A percentile compares a stretch with the other conserved stretches of the same genome.
Evolutionary conservation across 345 rosid genomes (phyloP).

Genomic region (Arabis alpina): DNA sequence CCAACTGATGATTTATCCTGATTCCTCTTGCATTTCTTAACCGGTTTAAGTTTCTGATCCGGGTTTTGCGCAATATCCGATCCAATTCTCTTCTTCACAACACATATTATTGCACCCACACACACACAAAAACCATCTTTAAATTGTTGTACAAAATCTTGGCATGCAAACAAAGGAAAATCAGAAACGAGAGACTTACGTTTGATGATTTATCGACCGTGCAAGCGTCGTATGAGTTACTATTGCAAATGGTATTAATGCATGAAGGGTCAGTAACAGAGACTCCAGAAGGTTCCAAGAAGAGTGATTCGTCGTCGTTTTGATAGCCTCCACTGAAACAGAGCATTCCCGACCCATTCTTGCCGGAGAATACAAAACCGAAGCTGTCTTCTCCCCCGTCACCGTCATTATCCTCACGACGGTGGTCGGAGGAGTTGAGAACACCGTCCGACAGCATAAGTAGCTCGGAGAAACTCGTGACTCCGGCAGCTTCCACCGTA

Average conservation of each 20-base stretch:
- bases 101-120: background rate
- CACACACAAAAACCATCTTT: background rate
- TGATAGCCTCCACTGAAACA: slow-evolving; percentile 61
- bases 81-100: slow-evolving; percentile 58
- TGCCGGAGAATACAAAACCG: slow-evolving; percentile 42
- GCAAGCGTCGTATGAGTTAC: slow-evolving; percentile 24
- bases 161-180: slow-evolving; percentile 27
- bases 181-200: slow-evolving; percentile 22
- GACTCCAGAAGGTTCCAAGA: slow-evolving; percentile 38
- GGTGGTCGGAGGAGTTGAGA: slow-evolving; percentile 33
- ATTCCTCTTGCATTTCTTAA: slow-evolving; percentile 54
- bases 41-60: slow-evolving; percentile 42
- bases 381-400: slow-evolving; percentile 37
- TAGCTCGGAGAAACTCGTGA: slow-evolving; percentile 66
- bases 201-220: slow-evolving; percentile 24
- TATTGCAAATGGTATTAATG: slow-evolving; percentile 22
- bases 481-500: slow-evolving; percentile 26
- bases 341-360: slow-evolving; percentile 68
- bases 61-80: slow-evolving; percentile 35
- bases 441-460: slow-evolving; percentile 52
- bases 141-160: background rate
- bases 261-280: slow-evolving; percentile 37
- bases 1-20: slow-evolving; percentile 50
- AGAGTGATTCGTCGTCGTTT: slow-evolving; percentile 39
- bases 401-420: background rate